These are phyloP conservation scores for Lipomyces sp. DNA, from an alignment of 805 yeast genomes.

Conservation along the genomic window DNA sequence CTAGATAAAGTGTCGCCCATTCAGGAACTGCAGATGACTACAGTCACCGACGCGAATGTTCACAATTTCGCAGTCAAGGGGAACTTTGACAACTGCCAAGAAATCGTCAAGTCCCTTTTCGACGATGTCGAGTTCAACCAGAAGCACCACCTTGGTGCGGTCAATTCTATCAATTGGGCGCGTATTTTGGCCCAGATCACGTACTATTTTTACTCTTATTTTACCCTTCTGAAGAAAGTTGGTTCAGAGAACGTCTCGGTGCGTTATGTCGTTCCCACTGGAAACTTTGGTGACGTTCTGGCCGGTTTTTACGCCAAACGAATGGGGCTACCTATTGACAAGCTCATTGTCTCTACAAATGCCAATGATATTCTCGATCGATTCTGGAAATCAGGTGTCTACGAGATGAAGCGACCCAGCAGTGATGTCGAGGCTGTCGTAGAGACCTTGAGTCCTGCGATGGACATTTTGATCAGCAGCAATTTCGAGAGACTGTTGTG, in stretches of 20 bases:
- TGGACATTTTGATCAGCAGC: constrained; percentile 95
- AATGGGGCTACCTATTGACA: constrained; percentile 92
- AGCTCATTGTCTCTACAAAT: constrained; percentile 91
- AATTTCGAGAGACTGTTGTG: constrained; percentile 96
- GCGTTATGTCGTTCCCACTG: constrained; percentile 93
- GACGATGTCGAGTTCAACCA: constrained; percentile 87
- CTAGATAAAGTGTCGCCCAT: constrained; percentile 97
- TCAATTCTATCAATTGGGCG: constrained; percentile 99
- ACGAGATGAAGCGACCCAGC: constrained; percentile 58
- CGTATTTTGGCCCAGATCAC: constrained; percentile 97
- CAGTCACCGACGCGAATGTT: constrained; percentile 88
- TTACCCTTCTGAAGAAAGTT: constrained; percentile 55
- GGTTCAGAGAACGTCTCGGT: constrained; percentile 53
- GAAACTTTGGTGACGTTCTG: constrained; percentile 96
- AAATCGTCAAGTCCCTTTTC: constrained; percentile 88
- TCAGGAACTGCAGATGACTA: constrained; percentile 98
- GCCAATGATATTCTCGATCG: constrained; percentile 94
- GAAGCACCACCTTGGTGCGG: constrained; percentile 94
- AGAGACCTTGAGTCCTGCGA: constrained; percentile 94
- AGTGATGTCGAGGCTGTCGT: constrained; percentile 61
- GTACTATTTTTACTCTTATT: constrained; percentile 91
- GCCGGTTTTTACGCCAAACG: constrained; percentile 94
- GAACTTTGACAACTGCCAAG: constrained; percentile 98
- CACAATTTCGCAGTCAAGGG: constrained; percentile 95
- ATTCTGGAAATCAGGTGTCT: constrained; percentile 83